Evolutionary conservation across 257 asterid genomes (phyloP).

Genomic region (Solanum pinnatisectum): DNA sequence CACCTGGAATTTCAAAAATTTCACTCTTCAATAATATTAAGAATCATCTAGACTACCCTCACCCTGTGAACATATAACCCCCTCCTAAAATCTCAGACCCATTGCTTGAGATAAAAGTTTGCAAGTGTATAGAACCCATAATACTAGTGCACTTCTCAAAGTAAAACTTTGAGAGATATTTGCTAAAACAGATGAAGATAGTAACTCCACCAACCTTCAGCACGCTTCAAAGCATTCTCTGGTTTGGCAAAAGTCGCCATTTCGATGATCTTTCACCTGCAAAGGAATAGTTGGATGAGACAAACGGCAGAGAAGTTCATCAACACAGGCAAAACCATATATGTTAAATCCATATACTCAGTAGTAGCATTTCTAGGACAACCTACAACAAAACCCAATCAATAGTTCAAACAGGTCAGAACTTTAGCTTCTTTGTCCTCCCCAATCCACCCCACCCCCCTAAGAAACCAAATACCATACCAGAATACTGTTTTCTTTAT

Average conservation of each 20-base stretch:
- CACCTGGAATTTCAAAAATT: neutral
- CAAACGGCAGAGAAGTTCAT: neutral
- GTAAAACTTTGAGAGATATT: no score
- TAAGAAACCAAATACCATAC: neutral
- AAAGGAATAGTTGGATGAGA: neutral
- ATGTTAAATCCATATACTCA: neutral
- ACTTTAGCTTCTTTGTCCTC: neutral
- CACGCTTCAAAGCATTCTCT: conserved; percentile 48
- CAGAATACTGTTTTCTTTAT: neutral
- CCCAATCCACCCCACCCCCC: neutral
- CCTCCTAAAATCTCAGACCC: neutral
- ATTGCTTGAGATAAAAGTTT: neutral
- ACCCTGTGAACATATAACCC: neutral
- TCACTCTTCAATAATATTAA: neutral
- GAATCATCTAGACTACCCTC: neutral
- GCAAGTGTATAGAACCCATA: neutral
- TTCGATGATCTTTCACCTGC: neutral
- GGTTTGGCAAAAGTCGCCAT: conserved; percentile 45
- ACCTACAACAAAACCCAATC: neutral
- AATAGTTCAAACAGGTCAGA: neutral
- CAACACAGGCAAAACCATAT: neutral
- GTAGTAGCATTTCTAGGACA: neutral
- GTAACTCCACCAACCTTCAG: conserved; percentile 30
- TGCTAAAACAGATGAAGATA: neutral
- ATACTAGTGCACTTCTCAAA: neutral